Evolutionary conservation across 345 rosid species (phyloP), one percentile per base, ranked within the genome.

Genomic region (Aethionema arabicum): DNA sequence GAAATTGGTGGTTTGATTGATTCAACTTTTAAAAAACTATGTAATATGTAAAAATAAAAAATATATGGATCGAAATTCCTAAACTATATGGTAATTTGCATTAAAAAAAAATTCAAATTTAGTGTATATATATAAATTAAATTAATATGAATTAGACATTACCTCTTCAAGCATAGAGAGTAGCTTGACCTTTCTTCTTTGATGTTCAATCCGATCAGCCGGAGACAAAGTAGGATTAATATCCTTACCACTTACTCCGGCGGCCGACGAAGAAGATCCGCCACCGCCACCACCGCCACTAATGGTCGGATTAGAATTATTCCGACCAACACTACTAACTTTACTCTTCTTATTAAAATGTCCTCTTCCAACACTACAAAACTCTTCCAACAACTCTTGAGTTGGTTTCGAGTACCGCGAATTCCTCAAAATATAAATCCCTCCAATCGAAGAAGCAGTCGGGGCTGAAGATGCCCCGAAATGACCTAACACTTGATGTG

Each of bases 161-260:
- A 95, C 99, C 99, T 90, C 97, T 61, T 90, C 97, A 31, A 95
- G 92, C 95, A 90, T 85, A 66, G 90, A 77, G 54, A 95, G 80
- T 48, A 95, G 80, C 82, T 83, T 90, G 36, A 89, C 74, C 75
- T 88, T 95, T 68, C 99, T 86, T 81, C 82, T 95, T 78, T 95
- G 99, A 52, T 87, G 76, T 67, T 95, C 99, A 53, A 86, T 65
- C 78, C 90, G 80, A 48, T 88, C 97, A 61, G 92, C 88, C 16
- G 96, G 80, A 66, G 70, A 56, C 35, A 93, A 74, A 12, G 92
- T 55, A 59, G 68, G 71, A 53, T n/a, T 48, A 36, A 80, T 81
- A 59, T 74, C 84, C 66, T 57, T 76, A 3, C 5, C 4, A 32
- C 63, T 39, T 53, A 14, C 61, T 36, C 71, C 60, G 27, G 52